phyloP scores from a whole-genome alignment of 371 early-diverging fungal species.

The Choanephora cucurbitarum region DNA sequence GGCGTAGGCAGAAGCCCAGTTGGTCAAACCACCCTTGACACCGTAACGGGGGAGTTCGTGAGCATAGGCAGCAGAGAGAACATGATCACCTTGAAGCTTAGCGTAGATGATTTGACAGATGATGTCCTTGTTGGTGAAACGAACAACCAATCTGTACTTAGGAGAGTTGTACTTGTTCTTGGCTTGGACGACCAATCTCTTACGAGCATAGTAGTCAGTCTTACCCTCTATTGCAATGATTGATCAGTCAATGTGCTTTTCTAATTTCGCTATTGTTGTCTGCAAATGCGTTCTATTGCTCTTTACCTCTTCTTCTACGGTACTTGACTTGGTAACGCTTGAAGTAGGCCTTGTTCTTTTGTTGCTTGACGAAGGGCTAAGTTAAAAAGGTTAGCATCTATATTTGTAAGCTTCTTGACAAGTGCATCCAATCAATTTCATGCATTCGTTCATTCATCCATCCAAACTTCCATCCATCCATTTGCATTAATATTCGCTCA shows the following conservation, averaged over 20 bases:
- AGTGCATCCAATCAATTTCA: conserved; percentile 11
- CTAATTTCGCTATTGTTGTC: neutral
- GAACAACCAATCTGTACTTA: conserved; percentile 99
- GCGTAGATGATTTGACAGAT: conserved; percentile 99
- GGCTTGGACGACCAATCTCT: conserved; percentile 98
- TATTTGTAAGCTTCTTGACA: neutral
- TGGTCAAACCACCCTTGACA: conserved; percentile 99
- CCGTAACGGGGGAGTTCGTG: conserved; percentile 99
- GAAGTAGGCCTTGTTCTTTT: conserved; percentile 97
- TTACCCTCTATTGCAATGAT: conserved; percentile 87
- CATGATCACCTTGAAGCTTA: conserved; percentile 98
- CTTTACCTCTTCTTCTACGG: conserved; percentile 89
- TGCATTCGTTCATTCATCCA: conserved; percentile 17
- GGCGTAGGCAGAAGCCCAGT: conserved; percentile 99
- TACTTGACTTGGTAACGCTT: conserved; percentile 97
- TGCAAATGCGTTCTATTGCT: neutral
- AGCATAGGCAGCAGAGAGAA: conserved; percentile 97
- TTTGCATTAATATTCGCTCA: neutral
- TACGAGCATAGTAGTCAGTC: conserved; percentile 99
- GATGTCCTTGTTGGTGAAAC: conserved; percentile 99
- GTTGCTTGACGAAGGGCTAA: conserved; percentile 60
- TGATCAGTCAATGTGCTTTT: neutral
- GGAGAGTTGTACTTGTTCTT: conserved; percentile 99
- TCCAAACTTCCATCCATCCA: conserved; percentile 24
- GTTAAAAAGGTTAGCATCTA: neutral